These are phyloP conservation scores for Capsella rubella DNA, from an alignment of 441 rosid species.

Conservation along the genomic window DNA sequence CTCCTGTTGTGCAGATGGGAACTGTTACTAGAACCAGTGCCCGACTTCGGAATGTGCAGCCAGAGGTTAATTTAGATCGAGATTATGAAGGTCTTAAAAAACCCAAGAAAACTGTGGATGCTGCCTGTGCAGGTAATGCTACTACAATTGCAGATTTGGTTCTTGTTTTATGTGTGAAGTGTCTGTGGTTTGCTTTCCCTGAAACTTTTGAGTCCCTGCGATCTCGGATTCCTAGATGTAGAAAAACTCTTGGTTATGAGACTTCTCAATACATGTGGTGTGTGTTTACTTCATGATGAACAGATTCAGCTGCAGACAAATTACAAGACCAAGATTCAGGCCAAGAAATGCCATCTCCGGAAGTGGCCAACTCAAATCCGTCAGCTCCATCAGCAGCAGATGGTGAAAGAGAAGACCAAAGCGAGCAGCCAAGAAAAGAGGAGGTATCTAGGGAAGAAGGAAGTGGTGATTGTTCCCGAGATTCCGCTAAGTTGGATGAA, in stretches of 20 bases:
- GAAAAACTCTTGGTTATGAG: constrained; percentile 19
- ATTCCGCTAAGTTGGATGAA: constrained; percentile 51
- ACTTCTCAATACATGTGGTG: constrained; percentile 5
- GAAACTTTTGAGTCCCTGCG: neutral
- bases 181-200: neutral
- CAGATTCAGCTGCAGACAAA: constrained; percentile 65
- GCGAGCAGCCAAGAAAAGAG: constrained; percentile 49
- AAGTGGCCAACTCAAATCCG: constrained; percentile 45
- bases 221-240: neutral
- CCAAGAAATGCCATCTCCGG: constrained; percentile 49
- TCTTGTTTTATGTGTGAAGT: constrained; percentile 4
- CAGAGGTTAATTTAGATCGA: constrained; percentile 80
- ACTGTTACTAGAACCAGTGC: constrained; percentile 92
- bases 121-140: constrained; percentile 60
- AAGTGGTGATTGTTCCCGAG: constrained; percentile 48
- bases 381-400: constrained; percentile 41
- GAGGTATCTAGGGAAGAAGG: constrained; percentile 43
- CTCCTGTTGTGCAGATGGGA: constrained; percentile 85
- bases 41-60: constrained; percentile 92
- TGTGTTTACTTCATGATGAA: constrained; percentile 16
- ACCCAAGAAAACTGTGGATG: constrained; percentile 75
- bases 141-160: neutral
- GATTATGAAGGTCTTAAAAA: constrained; percentile 76
- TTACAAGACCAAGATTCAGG: constrained; percentile 51
- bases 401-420: constrained; percentile 39